A percentile compares a stretch with the other conserved stretches of the same genome.
Evolutionary conservation across 345 rosid species (phyloP).

Genomic region (Salix suchowensis): DNA sequence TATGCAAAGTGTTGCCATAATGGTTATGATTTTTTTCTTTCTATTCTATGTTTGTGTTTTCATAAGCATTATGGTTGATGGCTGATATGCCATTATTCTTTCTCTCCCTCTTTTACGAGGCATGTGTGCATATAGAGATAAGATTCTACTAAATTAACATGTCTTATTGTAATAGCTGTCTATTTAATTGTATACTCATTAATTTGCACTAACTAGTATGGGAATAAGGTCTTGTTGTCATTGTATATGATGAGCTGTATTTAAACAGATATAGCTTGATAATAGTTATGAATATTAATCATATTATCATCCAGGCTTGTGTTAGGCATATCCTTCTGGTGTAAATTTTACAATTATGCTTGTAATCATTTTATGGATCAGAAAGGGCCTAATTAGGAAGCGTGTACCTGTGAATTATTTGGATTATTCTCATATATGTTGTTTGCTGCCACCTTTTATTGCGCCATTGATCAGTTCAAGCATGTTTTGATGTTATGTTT

Average conservation of each 20-base stretch:
- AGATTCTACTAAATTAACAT: not conserved
- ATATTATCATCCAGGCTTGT: not conserved
- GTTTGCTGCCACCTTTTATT: not conserved
- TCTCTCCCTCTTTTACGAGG: too few species aligned
- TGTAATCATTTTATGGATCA: not conserved
- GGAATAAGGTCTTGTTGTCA: not conserved
- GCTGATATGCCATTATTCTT: not conserved
- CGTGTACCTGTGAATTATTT: not conserved
- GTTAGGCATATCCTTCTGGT: not conserved
- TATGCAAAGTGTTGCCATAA: slow-evolving; percentile 23
- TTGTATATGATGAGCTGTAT: not conserved
- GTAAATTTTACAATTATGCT: not conserved
- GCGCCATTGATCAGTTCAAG: not conserved
- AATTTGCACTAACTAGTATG: not conserved
- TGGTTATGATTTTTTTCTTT: not conserved
- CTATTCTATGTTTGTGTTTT: not conserved
- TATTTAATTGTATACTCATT: not conserved
- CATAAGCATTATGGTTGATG: not conserved
- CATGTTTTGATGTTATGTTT: not conserved
- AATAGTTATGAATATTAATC: not conserved
- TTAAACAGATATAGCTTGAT: not conserved
- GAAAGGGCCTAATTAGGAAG: not conserved
- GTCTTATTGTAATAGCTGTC: not conserved
- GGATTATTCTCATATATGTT: not conserved
- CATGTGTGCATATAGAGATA: not conserved